Base-by-base conservation (phyloP, 208 protist genomes). In the Trypanosoma platydactyli region DNA sequence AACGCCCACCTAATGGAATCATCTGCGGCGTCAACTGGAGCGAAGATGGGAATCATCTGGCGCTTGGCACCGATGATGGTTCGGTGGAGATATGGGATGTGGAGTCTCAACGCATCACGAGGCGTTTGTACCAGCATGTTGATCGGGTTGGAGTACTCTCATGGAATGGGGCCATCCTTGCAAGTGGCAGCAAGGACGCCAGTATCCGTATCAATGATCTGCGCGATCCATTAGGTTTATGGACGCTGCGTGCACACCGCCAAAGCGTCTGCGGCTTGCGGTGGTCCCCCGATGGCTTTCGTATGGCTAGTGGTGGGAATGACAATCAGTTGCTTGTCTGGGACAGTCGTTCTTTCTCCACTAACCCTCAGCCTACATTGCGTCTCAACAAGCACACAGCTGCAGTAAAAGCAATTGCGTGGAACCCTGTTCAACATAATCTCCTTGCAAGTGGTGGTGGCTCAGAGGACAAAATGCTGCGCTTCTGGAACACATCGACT, bases 321-420 rank as follows among this genome's bases (percentile, higher is more conserved):
- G 98, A 99, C 76, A 99, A 99, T 73, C 79, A 98, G 29, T 77
- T 99, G 18, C 88, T 97, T 42, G 65, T 99, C 33, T 99, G 98
- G 97, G 97, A 99, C 64, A 76, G 71, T 27, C 86, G 79, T 20
- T 41, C 24, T 51, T 70, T 71, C 57, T 71, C 56, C 55, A 41
- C 74, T 40, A 60, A 40, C 4, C 35, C 46, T 1, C 16, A 44
- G 27, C 98, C 98, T 18, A 55, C 88, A 52, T 82, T 95, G 49
- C 89, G 72, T 20, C 83, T 99, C 22, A 87, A 86, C 62, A 82
- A 96, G 63, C 97, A 99, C 83, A 85, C 76, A 0, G 97, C 97
- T 5, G 98, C 98, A 7, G 97, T 99, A 22, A 99, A 99, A 86
- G 99, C 99, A 7, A 75, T 99, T n/a, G 97, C 97, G 12, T 99